Evolutionary conservation across 2,329 filamentous ascomycete genomes (phyloP), one percentile per base, ranked within the genome.

Genomic region (Shiraia bambusicola): DNA sequence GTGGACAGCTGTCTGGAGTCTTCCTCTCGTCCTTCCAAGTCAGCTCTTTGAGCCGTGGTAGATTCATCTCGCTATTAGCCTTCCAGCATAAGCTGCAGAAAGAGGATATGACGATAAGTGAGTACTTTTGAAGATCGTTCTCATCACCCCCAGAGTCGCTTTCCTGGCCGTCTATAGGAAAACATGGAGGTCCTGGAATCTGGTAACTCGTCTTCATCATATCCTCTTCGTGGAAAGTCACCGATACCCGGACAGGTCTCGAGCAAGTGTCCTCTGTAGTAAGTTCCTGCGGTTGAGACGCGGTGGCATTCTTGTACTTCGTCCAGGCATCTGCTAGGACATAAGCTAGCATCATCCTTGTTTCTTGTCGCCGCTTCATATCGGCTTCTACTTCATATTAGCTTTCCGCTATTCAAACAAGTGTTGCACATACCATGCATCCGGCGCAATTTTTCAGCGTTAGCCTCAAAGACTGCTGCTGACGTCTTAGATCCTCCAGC

Each of bases 21-120:
- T 34, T 45, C 25, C 33, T 34, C 8, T 24, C 15, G 16, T 45
- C 36, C 28, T 28, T 34, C 51, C 51, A 54, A n/a, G 27, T 32
- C 4, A 47, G 14, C 6, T 14, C 16, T 12, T 37, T 13, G 10
- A 31, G 39, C 11, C 24, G 15, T 4, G 15, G 7, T 3, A 37
- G n/a, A 24, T 28, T 8, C 9, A 7, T 4, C 15, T 34, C 15
- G 34, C 27, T 13, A 13, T 22, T 6, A 30, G 30, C 30, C n/a
- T 19, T 6, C 24, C 29, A 43, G 13, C 40, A 41, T 16, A 7
- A 16, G 22, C 2, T 17, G 25, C 37, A 37, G 3, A 28, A 19
- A 16, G 14, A 15, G 6, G 36, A 22, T 8, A 14, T 25, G 16
- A 36, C 33, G 2, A 37, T 6, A 3, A 37, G 17, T 15, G 34